phyloP scores from a whole-genome alignment of 2,329 filamentous ascomycete species.

The Fusarium proliferatum region DNA sequence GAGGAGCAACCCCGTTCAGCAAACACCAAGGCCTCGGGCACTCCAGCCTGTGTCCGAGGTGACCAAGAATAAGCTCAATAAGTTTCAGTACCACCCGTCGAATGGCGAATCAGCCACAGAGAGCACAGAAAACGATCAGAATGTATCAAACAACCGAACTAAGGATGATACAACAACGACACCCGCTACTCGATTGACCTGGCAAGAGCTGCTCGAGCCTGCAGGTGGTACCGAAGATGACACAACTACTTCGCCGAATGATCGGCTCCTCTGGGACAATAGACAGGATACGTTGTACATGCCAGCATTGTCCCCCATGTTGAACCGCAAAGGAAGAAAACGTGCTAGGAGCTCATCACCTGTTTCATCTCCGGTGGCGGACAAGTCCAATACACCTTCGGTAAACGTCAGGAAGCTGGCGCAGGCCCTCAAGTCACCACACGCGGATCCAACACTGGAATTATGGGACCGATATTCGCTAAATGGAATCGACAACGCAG shows the following conservation, averaged over 20 bases:
- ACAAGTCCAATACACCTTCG: conserved; percentile 57
- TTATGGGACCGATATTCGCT: conserved; percentile 81
- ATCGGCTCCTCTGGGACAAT: conserved; percentile 71
- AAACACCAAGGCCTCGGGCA: conserved; percentile 51
- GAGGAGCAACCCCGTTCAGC: conserved; percentile 60
- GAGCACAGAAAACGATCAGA: conserved; percentile 25
- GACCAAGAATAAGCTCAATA: conserved; percentile 71
- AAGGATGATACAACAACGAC: conserved; percentile 51
- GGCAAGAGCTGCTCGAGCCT: conserved; percentile 68
- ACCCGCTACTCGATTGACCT: conserved; percentile 64
- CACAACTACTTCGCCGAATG: conserved; percentile 66
- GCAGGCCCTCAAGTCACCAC: conserved; percentile 71
- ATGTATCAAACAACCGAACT: conserved; percentile 1
- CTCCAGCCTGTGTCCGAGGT: conserved; percentile 65
- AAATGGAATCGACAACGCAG: conserved; percentile 53
- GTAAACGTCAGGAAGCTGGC: conserved; percentile 70
- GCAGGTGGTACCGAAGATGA: conserved; percentile 56
- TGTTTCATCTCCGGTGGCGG: conserved; percentile 70
- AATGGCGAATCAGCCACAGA: conserved; percentile 33
- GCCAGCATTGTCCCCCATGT: conserved; percentile 60
- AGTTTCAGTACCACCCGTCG: conserved; percentile 58
- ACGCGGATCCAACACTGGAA: conserved; percentile 78
- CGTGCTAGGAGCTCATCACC: conserved; percentile 81
- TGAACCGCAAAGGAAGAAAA: conserved; percentile 68
- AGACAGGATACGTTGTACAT: conserved; percentile 55